phyloP scores from a whole-genome alignment of 1,284 basidiomycete species.

The Gomphus bonarii region DNA sequence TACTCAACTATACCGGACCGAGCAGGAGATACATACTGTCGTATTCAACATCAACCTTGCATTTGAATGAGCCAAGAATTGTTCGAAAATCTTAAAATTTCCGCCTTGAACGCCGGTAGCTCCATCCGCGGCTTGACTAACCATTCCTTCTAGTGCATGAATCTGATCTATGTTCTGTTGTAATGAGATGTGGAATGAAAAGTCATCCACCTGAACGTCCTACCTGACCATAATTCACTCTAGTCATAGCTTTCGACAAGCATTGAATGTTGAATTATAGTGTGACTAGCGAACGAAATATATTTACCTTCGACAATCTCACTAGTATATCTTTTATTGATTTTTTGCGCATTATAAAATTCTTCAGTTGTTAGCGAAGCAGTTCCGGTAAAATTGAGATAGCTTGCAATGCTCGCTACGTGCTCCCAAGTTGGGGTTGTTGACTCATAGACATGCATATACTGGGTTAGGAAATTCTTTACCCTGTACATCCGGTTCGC shows the following conservation, averaged over 20 bases:
- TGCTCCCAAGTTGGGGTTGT: constrained; percentile 57
- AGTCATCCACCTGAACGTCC: constrained; percentile 14
- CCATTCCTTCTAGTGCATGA: constrained; percentile 71
- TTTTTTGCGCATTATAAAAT: constrained; percentile 48
- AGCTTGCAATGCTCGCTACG: constrained; percentile 42
- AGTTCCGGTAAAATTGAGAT: constrained; percentile 44
- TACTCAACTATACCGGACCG: not conserved
- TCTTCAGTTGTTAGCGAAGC: constrained; percentile 45
- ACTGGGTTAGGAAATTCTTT: constrained; percentile 40
- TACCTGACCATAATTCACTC: constrained; percentile 87
- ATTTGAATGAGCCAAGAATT: constrained; percentile 62
- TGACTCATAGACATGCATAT: constrained; percentile 48
- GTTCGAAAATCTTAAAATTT: constrained; percentile 80
- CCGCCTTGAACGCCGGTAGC: constrained; percentile 68
- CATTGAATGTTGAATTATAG: not conserved
- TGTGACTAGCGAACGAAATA: not conserved
- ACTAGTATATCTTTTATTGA: constrained; percentile 49
- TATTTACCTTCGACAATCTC: constrained; percentile 60
- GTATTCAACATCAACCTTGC: constrained; percentile 65
- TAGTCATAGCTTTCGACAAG: constrained; percentile 43
- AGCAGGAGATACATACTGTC: constrained; percentile 31
- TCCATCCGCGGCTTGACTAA: constrained; percentile 64
- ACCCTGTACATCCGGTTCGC: constrained; percentile 34
- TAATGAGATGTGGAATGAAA: not conserved
- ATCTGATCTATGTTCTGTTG: constrained; percentile 59